These are phyloP conservation scores for Nectriaceae sp. DNA, from an alignment of 2,329 filamentous ascomycete genomes.

Conservation along the genomic window DNA sequence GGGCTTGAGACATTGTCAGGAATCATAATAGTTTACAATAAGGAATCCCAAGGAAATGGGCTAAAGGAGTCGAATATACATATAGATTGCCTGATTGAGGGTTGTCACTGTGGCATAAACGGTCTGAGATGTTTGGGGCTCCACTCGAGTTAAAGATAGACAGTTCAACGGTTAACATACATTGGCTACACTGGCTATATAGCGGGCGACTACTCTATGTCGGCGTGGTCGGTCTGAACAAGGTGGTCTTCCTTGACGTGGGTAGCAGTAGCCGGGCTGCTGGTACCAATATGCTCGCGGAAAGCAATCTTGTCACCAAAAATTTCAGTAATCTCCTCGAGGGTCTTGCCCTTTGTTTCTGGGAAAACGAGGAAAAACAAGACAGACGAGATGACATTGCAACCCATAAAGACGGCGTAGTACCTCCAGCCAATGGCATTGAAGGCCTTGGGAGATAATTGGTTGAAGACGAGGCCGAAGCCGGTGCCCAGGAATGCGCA, in stretches of 20 bases:
- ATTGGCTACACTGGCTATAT: background rate
- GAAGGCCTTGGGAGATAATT: background rate
- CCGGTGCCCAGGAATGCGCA: background rate
- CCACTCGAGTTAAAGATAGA: background rate
- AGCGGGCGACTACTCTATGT: background rate
- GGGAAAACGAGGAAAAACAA: background rate
- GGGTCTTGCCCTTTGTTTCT: background rate
- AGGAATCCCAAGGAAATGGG: no score
- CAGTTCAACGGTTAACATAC: background rate
- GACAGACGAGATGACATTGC: background rate
- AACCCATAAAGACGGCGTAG: background rate
- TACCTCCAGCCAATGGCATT: background rate
- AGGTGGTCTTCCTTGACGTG: background rate
- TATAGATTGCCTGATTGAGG: background rate
- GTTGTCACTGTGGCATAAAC: background rate
- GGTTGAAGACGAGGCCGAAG: background rate
- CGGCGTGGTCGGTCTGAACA: background rate
- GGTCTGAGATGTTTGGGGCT: background rate
- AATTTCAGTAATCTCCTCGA: background rate
- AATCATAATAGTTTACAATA: no score
- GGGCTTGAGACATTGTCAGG: no score
- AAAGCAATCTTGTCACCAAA: background rate
- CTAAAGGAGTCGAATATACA: slow-evolving; percentile 25
- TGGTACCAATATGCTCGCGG: background rate
- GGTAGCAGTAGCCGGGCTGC: background rate